phyloP scores from a whole-genome alignment of 1,284 basidiomycete genomes.

The Pterulicium gracile region DNA sequence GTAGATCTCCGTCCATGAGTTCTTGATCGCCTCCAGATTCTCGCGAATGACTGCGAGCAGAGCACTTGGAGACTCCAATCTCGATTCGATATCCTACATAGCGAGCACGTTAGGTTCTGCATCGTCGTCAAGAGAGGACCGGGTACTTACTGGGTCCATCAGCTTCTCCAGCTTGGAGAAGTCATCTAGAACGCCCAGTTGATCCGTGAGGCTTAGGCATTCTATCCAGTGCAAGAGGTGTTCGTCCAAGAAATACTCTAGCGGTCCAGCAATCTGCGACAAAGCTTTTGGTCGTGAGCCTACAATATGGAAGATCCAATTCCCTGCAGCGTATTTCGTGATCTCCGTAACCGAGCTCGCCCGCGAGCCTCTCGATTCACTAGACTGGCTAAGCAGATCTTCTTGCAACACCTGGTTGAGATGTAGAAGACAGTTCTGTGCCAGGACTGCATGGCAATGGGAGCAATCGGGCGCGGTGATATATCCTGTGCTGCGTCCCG shows the following conservation, averaged over 20 bases:
- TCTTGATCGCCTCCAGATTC: too few species aligned
- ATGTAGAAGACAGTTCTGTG: not conserved
- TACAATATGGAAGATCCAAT: not conserved
- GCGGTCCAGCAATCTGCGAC: not conserved
- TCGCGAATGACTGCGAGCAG: too few species aligned
- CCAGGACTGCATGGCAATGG: not conserved
- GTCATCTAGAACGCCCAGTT: too few species aligned
- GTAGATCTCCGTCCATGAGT: too few species aligned
- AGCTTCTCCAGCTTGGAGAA: too few species aligned
- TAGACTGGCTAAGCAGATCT: not conserved
- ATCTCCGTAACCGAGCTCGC: not conserved
- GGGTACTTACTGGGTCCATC: too few species aligned
- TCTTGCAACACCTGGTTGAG: not conserved
- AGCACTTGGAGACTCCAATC: too few species aligned
- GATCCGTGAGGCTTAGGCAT: not conserved
- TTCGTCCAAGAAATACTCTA: not conserved
- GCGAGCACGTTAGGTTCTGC: too few species aligned
- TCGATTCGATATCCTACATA: too few species aligned
- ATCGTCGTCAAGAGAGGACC: too few species aligned
- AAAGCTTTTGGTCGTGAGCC: not conserved
- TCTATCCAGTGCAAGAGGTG: not conserved
- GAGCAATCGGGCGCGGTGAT: not conserved
- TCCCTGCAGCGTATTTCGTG: not conserved
- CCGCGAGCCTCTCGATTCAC: not conserved
- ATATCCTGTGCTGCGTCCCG: not conserved